phyloP scores from a whole-genome alignment of 768 basidiomycete species.

The Lenzites betulinus region DNA sequence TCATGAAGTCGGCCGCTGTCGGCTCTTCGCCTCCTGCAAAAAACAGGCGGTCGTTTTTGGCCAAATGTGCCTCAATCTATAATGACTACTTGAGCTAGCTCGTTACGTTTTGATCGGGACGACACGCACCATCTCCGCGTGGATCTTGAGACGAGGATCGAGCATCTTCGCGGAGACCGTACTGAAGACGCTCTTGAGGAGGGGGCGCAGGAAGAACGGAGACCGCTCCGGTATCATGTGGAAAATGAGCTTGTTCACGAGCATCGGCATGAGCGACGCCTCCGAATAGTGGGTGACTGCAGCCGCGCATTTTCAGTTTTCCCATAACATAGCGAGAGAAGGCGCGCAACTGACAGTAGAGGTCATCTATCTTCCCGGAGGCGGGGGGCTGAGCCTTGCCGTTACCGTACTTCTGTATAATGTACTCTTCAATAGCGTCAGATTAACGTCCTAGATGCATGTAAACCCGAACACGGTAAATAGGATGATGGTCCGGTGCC shows the following conservation, averaged over 20 bases:
- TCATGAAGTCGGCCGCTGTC: constrained; percentile 48
- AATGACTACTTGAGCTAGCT: not conserved
- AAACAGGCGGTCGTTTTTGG: constrained; percentile 29
- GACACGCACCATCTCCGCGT: constrained; percentile 30
- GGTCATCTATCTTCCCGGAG: constrained; percentile 30
- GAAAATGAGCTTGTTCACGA: constrained; percentile 36
- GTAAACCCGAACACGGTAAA: not conserved
- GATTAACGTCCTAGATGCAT: not conserved
- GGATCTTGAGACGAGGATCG: constrained; percentile 31
- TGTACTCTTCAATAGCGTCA: constrained; percentile 34
- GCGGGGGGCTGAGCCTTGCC: constrained; percentile 27
- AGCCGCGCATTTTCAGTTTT: not conserved
- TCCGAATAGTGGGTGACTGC: constrained; percentile 37
- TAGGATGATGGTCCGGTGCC: not conserved
- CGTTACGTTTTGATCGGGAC: not conserved
- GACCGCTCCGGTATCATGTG: constrained; percentile 31
- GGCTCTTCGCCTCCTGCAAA: constrained; percentile 41
- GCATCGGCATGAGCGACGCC: constrained; percentile 38
- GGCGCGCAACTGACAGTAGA: constrained; percentile 31
- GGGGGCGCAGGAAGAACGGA: constrained; percentile 36
- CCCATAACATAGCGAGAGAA: not conserved
- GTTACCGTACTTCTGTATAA: constrained; percentile 38
- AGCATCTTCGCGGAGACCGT: constrained; percentile 23
- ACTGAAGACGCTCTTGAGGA: constrained; percentile 25
- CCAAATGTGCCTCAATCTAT: constrained; percentile 43